Evolutionary conservation across 768 basidiomycete genomes (phyloP).

Genomic region (Boletus rubroflammeus): DNA sequence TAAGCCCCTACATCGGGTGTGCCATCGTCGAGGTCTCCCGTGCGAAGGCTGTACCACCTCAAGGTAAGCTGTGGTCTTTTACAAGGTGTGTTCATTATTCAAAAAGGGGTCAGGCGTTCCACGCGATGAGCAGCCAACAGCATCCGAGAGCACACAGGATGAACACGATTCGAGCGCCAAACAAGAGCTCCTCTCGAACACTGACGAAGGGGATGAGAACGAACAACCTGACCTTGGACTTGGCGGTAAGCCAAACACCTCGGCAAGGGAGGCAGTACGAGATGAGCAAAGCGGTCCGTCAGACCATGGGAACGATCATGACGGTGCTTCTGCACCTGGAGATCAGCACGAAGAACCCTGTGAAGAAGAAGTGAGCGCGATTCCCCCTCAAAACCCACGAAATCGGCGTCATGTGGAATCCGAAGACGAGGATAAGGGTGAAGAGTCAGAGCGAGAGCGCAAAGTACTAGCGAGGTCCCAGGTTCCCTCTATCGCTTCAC

Average conservation of each 20-base stretch:
- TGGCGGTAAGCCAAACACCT: no score
- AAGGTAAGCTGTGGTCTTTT: background rate
- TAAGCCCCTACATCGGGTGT: constrained; percentile 24
- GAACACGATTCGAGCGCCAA: background rate
- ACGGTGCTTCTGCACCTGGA: background rate
- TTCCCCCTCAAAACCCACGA: background rate
- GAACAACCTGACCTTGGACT: background rate
- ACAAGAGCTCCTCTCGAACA: background rate
- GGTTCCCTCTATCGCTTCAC: background rate
- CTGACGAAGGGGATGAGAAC: background rate
- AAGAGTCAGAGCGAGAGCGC: constrained; percentile 4
- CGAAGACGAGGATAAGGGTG: constrained; percentile 6
- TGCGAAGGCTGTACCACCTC: background rate
- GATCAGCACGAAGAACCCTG: background rate
- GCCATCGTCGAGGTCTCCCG: constrained; percentile 9
- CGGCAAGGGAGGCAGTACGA: background rate
- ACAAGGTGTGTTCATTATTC: background rate
- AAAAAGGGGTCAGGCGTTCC: background rate
- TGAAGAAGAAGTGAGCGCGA: constrained; percentile 5
- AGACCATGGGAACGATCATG: constrained; percentile 3
- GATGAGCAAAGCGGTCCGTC: background rate
- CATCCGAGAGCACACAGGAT: background rate
- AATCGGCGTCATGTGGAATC: constrained; percentile 6
- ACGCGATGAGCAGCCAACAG: background rate
- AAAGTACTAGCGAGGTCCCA: background rate